Base-by-base conservation (phyloP, 2,329 filamentous ascomycete species). In the Stemphylium beticola region DNA sequence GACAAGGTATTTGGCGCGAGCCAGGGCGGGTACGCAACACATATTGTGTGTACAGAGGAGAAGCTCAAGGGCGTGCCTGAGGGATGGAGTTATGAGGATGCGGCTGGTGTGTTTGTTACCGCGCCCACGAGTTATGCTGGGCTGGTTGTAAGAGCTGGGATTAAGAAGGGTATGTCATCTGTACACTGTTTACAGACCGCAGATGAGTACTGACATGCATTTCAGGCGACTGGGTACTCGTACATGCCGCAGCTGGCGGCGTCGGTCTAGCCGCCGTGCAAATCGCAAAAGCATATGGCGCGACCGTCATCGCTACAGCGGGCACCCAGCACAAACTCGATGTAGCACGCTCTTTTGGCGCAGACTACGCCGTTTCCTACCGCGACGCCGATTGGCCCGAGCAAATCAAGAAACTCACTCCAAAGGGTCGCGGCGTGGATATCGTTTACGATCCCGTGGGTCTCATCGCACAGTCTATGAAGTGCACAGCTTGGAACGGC, bases 361-460 rank as follows among this genome's bases (percentile, higher is more conserved):
- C 93, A 2, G 93, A 98, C 76, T 86, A 93, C 73, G 85, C 85
- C 2, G 76, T 98, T 55, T 86, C 93, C 74, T 97, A 97, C 76
- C 82, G 82, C 15, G 82, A 89, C 58, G 72, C 81, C 2, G 78
- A 81, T 49, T 88, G 85, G 85, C 82, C 85, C 2, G 81, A 86
- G 58, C 75, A 86, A 57, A 92, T 97, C 42, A 90, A 90, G 79
- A 86, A 85, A 64, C 76, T 98, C 54, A 93, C 89, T 4, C 91
- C 90, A 0, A 85, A 86, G 58, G 84, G 84, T 1, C 79, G 82
- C 38, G 87, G 92, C 10, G 93, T 96, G 15, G 93, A 98, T 76
- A 91, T 98, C 46, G 93, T 98, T 18, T 98, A 92, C 78, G 93
- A 98, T 74, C 92, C 93, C 11, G 93, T 98, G 1, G 93, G 93